These are phyloP conservation scores for Ochromonas danica DNA, from an alignment of 108 stramenopile genomes.

Conservation along the genomic window DNA sequence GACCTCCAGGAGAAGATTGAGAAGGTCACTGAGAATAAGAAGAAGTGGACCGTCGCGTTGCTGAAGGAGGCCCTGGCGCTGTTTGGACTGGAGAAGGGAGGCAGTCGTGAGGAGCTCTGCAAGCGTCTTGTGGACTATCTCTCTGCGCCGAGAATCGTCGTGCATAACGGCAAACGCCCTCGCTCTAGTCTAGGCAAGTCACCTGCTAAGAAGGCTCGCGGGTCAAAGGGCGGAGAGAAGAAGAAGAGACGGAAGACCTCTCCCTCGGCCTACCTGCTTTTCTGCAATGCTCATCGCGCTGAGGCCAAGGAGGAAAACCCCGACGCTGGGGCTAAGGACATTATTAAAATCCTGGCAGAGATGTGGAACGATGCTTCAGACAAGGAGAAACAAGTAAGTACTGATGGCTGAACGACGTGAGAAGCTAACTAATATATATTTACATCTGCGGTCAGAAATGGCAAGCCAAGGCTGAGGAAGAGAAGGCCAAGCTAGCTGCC, in stretches of 20 bases:
- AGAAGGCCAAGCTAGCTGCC: neutral
- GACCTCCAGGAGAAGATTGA: neutral
- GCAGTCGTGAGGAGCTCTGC: neutral
- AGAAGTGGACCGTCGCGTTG: slow-evolving; percentile 1
- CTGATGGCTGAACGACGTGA: neutral
- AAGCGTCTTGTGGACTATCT: neutral
- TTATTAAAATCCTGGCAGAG: neutral
- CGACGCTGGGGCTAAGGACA: neutral
- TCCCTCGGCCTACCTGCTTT: neutral
- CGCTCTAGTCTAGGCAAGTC: neutral
- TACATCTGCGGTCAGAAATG: neutral
- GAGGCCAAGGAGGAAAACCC: neutral
- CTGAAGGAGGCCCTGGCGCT: neutral
- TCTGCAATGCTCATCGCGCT: neutral
- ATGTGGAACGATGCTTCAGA: neutral
- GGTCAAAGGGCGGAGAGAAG: neutral
- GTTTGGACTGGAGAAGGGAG: slow-evolving; percentile 3
- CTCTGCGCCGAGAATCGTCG: neutral
- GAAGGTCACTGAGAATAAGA: slow-evolving; percentile 8
- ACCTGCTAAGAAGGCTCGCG: neutral
- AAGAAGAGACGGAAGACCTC: neutral
- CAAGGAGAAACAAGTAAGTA: neutral
- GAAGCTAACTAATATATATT: neutral
- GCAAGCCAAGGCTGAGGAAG: neutral
- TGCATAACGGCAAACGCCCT: neutral